phyloP scores from a whole-genome alignment of 2,329 filamentous ascomycete genomes.

The Scedosporium aurantiacum region DNA sequence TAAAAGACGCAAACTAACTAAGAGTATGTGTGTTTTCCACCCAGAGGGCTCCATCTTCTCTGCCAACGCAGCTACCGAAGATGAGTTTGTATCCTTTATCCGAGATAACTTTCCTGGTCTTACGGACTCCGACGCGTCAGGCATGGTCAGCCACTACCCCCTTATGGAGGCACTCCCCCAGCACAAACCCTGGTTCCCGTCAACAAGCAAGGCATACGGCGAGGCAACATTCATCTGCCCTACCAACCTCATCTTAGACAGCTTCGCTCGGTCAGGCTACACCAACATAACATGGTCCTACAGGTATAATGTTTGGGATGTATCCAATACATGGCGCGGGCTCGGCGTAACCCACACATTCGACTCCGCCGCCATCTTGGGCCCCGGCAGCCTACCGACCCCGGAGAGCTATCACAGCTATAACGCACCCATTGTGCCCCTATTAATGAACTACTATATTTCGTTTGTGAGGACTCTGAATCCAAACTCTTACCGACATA shows the following conservation, averaged over 20 bases:
- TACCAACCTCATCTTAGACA: conserved; percentile 25
- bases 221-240: conserved; percentile 36
- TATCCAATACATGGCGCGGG: conserved; percentile 21
- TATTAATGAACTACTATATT: conserved; percentile 39
- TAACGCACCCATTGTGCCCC: conserved; percentile 31
- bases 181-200: conserved; percentile 33
- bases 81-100: conserved; percentile 28
- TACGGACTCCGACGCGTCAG: conserved; percentile 20
- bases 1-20: background rate
- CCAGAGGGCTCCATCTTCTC: conserved; percentile 37
- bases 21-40: background rate
- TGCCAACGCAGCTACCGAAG: conserved; percentile 21
- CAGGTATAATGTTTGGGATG: conserved; percentile 36
- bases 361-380: conserved; percentile 37
- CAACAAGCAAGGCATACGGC: conserved; percentile 29
- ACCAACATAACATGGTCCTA: conserved; percentile 30
- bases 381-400: conserved; percentile 21
- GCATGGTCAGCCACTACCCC: conserved; percentile 29
- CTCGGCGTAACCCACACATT: conserved; percentile 37
- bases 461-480: conserved; percentile 35
- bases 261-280: conserved; percentile 14
- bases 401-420: conserved; percentile 29
- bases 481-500: conserved; percentile 26
- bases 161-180: conserved; percentile 20
- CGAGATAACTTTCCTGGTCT: conserved; percentile 36